Percentiles rank a stretch among this genome's conserved stretches.
Conservation (phyloP, 805 yeast species). For the Cyberlindnera xylosilytica region DNA sequence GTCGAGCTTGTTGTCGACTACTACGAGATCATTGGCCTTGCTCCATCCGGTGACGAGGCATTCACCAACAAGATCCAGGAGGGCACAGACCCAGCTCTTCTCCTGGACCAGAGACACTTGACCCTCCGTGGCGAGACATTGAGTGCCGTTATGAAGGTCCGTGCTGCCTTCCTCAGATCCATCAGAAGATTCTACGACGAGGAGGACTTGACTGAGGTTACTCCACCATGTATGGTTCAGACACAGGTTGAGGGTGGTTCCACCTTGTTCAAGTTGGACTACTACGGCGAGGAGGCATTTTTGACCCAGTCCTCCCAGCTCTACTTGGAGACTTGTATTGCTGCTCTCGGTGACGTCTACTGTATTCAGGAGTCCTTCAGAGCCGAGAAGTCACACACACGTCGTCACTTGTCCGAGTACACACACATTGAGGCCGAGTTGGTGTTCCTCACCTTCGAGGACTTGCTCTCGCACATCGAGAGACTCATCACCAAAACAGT, state of each 20-base stretch:
- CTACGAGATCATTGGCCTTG: constrained; percentile 85
- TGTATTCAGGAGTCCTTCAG: constrained; percentile 98
- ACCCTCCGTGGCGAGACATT: constrained; percentile 95
- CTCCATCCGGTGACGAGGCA: constrained; percentile 95
- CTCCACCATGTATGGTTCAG: constrained; percentile 99
- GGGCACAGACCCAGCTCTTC: constrained; percentile 86
- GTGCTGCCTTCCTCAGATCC: constrained; percentile 73
- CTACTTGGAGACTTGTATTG: constrained; percentile 93
- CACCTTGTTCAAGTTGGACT: constrained; percentile 86
- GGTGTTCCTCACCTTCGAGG: constrained; percentile 84
- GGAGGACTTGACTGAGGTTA: constrained; percentile 80
- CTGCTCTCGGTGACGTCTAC: constrained; percentile 95
- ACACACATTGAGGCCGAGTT: constrained; percentile 97
- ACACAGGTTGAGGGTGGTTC: constrained; percentile 99
- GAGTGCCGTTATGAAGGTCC: constrained; percentile 89
- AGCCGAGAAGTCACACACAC: constrained; percentile 97
- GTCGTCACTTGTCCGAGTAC: constrained; percentile 96
- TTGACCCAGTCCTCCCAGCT: constrained; percentile 96
- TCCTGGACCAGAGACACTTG: constrained; percentile 93
- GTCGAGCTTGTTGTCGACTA: constrained; percentile 90
- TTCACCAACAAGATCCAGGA: constrained; percentile 94
- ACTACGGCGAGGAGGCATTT: constrained; percentile 96
- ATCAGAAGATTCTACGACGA: constrained; percentile 76
- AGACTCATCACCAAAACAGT: constrained; percentile 65
- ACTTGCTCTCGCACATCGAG: constrained; percentile 82